Base-by-base conservation (phyloP, 1,284 basidiomycete species). In the Malassezia brasiliensis region DNA sequence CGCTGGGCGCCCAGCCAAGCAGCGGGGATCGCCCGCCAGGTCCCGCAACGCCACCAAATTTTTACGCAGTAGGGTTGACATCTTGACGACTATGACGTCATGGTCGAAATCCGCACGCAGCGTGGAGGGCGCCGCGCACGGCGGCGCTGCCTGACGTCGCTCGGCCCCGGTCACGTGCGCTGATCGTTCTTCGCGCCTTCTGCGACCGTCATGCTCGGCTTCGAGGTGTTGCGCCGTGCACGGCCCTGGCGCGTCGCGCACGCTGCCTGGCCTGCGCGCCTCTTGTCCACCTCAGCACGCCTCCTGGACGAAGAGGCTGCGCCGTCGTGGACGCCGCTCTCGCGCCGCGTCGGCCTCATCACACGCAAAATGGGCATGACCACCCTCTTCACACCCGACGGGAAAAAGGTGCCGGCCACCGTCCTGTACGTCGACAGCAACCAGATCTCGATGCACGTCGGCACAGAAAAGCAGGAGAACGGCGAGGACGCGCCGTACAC, bases 311-410 rank as follows among this genome's bases (percentile, higher is more conserved):
- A 41, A 12, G 30, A 40, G 28, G 17, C 19, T 3, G 25, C 15
- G 10, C 19, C 45, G 9, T 28, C 34, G 60, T 96, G 91, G 91
- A 84, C 85, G 19, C 87, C 93, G 32, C 80, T 81, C 52, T 90
- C 90, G 5, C 81, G 87, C 63, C 85, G 85, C 41, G 83, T 83
- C 15, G 96, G 91, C 10, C 80, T 96, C 59, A 86, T 99, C 72
- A 91, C 90, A 20, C 82, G 85, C 56, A 99, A 99, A 79, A 83
- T 88, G 47, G 94, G 94, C 42, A 98, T 98, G 93, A 87, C 88
- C 6, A 83, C 83, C 12, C 79, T 96, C 69, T 98, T 90, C 87
- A 87, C 93, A 72, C 82, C 87, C 69, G 84, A 88, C 59, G 94
- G 94, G 34, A 83, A 83, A 39, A 79, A 87, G 53, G 80, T 86